Percentiles rank a stretch among this genome's conserved stretches.
Conservation (phyloP, 2,329 filamentous ascomycete genomes). For the Fusarium concolor region DNA sequence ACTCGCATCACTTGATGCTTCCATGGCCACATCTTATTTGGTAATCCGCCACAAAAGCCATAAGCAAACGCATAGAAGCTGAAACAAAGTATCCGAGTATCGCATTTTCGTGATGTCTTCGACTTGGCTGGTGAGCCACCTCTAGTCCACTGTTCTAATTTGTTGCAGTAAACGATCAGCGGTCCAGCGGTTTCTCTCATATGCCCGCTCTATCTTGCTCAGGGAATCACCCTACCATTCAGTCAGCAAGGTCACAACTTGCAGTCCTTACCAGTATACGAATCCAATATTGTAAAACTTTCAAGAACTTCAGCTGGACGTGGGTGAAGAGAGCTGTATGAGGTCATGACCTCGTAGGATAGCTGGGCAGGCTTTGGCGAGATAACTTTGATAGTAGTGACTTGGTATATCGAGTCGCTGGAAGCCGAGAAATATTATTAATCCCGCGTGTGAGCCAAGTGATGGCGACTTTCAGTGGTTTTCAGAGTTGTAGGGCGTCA, state of each 20-base stretch:
- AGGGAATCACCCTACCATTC: conserved; percentile 14
- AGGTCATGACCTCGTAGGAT: neutral
- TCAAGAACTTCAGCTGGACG: neutral
- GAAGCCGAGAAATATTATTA: conserved; percentile 1
- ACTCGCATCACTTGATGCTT: conserved; percentile 32
- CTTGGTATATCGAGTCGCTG: neutral
- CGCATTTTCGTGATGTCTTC: neutral
- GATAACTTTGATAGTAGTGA: neutral
- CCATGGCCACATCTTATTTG: neutral
- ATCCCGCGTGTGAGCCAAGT: neutral
- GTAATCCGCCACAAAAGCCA: neutral
- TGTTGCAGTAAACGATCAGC: neutral
- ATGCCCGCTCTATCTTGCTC: conserved; percentile 1
- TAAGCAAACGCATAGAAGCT: neutral
- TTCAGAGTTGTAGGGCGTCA: conserved; percentile 42
- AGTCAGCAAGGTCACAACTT: conserved; percentile 33
- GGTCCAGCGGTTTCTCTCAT: neutral
- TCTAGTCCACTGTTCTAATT: neutral
- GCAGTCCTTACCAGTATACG: conserved; percentile 32
- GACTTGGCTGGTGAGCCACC: neutral
- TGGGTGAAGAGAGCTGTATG: neutral
- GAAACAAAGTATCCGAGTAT: neutral
- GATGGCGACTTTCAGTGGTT: conserved; percentile 23
- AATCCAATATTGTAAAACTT: neutral
- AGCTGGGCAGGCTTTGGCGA: neutral